These are phyloP conservation scores for Podospora australis DNA, from an alignment of 495 filamentous ascomycete genomes.

Conservation along the genomic window DNA sequence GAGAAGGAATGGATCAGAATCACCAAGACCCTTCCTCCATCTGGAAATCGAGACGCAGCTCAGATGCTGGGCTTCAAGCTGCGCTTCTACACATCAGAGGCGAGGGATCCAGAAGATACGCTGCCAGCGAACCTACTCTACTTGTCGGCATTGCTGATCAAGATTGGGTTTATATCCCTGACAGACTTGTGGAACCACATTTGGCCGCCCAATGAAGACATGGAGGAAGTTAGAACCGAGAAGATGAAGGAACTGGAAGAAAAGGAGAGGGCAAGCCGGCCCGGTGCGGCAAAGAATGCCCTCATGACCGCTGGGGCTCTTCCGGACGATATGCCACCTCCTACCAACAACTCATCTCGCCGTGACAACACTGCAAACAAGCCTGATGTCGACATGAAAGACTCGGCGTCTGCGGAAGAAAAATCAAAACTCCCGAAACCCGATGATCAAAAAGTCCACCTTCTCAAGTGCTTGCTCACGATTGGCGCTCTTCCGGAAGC, in stretches of 20 bases:
- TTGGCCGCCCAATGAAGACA: constrained; percentile 75
- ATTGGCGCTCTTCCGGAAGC: constrained; percentile 92
- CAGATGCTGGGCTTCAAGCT: constrained; percentile 97
- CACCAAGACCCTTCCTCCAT: constrained; percentile 73
- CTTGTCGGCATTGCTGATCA: constrained; percentile 85
- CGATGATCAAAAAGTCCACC: constrained; percentile 78
- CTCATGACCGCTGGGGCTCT: constrained; percentile 83
- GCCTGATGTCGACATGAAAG: constrained; percentile 43
- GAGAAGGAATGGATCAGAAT: constrained; percentile 64
- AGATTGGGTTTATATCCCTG: constrained; percentile 95
- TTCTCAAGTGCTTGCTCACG: constrained; percentile 78
- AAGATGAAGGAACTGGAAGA: constrained; percentile 75
- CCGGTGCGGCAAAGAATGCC: constrained; percentile 69
- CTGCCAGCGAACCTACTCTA: constrained; percentile 89
- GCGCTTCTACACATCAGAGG: constrained; percentile 78
- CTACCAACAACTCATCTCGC: constrained; percentile 13
- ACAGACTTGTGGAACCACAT: constrained; percentile 89
- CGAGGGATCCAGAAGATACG: constrained; percentile 56
- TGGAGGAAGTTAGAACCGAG: constrained; percentile 60
- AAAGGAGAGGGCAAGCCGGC: constrained; percentile 57
- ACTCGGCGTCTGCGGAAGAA: constrained; percentile 45
- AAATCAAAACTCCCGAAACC: constrained; percentile 66
- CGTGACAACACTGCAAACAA: constrained; percentile 38
- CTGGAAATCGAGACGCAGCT: constrained; percentile 83
- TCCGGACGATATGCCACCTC: constrained; percentile 59